These are phyloP conservation scores for Aphanomyces cochlioides DNA, from an alignment of 352 stramenopile genomes.

Conservation along the genomic window DNA sequence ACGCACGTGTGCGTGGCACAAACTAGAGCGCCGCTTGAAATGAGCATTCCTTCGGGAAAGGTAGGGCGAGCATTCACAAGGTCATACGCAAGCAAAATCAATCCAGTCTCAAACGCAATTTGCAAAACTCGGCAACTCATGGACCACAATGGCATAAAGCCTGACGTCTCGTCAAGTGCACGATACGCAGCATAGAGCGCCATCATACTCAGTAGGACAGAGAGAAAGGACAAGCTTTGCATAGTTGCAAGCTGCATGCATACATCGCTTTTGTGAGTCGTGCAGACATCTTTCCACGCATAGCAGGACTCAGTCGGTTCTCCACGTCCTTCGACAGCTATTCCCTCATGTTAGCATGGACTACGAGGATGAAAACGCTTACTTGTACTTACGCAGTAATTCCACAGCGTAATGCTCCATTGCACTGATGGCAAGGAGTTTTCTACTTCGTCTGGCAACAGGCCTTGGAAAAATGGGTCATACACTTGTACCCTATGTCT, in stretches of 20 bases:
- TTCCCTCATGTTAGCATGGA: too few relatives aligned
- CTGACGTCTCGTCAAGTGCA: neutral
- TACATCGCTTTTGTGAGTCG: neutral
- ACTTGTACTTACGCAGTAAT: slow-evolving; percentile 15
- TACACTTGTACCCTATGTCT: neutral
- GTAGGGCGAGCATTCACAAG: neutral
- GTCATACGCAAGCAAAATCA: neutral
- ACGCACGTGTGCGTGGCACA: slow-evolving; percentile 15
- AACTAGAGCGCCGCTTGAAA: neutral
- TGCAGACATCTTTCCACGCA: slow-evolving; percentile 18
- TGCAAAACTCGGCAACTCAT: slow-evolving; percentile 2
- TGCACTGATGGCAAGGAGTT: neutral
- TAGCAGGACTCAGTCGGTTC: slow-evolving; percentile 13
- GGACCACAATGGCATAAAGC: slow-evolving; percentile 14
- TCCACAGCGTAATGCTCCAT: slow-evolving; percentile 7
- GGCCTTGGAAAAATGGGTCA: neutral
- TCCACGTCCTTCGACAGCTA: neutral
- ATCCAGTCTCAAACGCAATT: slow-evolving; percentile 11
- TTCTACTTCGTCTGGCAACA: neutral
- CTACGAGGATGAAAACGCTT: neutral
- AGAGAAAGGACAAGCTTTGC: slow-evolving; percentile 14
- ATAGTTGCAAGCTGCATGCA: slow-evolving; percentile 12
- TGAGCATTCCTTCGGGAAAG: slow-evolving; percentile 11
- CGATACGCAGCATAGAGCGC: slow-evolving; percentile 3
- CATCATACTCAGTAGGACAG: slow-evolving; percentile 7